phyloP scores from a whole-genome alignment of 257 asterid species.

The Cinchona pubescens region DNA sequence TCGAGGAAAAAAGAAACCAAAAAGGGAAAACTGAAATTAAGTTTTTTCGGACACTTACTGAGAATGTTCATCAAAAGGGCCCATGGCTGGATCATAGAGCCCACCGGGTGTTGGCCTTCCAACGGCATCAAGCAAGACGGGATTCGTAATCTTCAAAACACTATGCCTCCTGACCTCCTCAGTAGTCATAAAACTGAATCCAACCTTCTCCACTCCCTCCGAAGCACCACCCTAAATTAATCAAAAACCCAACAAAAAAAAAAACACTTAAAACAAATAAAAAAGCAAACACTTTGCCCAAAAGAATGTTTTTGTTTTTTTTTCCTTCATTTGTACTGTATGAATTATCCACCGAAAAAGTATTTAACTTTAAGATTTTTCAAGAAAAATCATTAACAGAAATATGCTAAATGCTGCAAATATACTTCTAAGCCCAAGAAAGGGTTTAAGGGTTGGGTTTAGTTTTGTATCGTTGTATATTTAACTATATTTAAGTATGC shows the following conservation, averaged over 20 bases:
- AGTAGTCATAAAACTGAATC: constrained; percentile 62
- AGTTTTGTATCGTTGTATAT: too few relatives aligned
- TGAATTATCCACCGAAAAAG: too few relatives aligned
- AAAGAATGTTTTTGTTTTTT: too few relatives aligned
- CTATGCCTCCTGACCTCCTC: constrained; percentile 73
- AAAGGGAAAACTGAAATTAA: background rate
- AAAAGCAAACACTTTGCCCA: too few relatives aligned
- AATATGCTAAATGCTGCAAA: too few relatives aligned
- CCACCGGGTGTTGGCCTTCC: constrained; percentile 62
- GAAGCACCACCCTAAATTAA: constrained; percentile 37
- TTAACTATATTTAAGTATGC: too few relatives aligned
- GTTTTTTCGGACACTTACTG: constrained; percentile 37
- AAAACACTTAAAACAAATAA: too few relatives aligned
- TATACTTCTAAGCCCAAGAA: too few relatives aligned
- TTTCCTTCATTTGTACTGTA: too few relatives aligned
- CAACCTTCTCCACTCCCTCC: constrained; percentile 60
- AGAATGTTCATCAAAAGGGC: constrained; percentile 49
- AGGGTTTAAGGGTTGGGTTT: too few relatives aligned
- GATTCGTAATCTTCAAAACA: constrained; percentile 52
- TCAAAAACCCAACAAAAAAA: background rate
- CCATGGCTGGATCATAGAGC: constrained; percentile 76
- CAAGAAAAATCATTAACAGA: too few relatives aligned
- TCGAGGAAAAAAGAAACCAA: background rate
- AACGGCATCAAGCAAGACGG: constrained; percentile 49
- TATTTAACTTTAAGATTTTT: too few relatives aligned